Base-by-base conservation (phyloP, 768 basidiomycete species). In the Lanmaoa pseudosensibilis region DNA sequence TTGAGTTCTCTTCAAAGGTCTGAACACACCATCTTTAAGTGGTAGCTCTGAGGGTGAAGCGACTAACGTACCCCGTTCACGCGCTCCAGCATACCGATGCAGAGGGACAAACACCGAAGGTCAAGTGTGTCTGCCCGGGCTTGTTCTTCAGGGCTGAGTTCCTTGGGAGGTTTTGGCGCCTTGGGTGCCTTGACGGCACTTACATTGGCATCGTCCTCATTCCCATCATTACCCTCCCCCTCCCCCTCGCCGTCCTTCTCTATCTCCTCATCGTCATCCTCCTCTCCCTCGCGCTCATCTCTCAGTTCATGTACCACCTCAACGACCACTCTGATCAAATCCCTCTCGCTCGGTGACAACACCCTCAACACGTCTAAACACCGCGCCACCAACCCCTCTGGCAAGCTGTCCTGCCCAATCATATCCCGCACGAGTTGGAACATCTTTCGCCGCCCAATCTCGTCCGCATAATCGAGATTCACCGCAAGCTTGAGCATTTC, bases 391-490 rank as follows among this genome's bases (percentile, higher is more conserved):
- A 96, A 77, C 13, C 72, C 69, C 50, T 87, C 82, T 0, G 94
- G 92, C 1, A 98, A 79, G 0, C 71, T 66, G 15, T 86, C 81
- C 59, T 88, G 82, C 1, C 82, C 82, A 16, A 96, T 78, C 91
- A 98, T 95, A 47, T 88, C 84, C 21, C 93, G 85, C 63, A 95
- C 84, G 33, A 95, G 84, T 48, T 83, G 79, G 65, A 90, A 90
- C 87, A 94, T 94, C 73, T 89, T 90, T 56, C 93, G 75, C 56
- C 93, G 75, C 4, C 96, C 95, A 56, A 89, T 90, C 71, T 97
- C 94, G 73, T 98, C 96, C 0, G 86, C 83, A 64, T 95, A 98
- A 70, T 98, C 95, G 27, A 94, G 76, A 57, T 88, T 82, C 4
- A 88, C 79, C 0, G 91, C 90, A 32, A 96, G 74, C 62, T 80